Evolutionary conservation across 306 rosid species (phyloP), one percentile per base, ranked within the genome.

Genomic region (Casuarina glauca): DNA sequence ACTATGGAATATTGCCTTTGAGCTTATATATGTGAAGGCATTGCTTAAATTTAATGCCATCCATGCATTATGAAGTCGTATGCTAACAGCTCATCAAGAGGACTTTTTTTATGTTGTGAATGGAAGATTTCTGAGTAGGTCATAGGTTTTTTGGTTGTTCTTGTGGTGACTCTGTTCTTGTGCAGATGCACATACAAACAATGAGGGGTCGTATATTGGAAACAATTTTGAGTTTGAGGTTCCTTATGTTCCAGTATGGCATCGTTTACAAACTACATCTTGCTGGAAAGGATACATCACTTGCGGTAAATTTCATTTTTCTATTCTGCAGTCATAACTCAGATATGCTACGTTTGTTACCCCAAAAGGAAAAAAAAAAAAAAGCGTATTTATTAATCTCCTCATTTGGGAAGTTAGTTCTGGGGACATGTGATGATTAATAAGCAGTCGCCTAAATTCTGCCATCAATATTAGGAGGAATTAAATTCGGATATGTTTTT

Each of bases 141-240:
- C 38, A 76, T 46, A 45, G 16, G 32, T 16, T 41, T 75, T 72
- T 55, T 38, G 60, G 12, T 82, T 78, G 46, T 71, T 73, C 62
- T 53, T 76, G 48, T 50, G 70, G 72, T 75, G 20, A 58, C 35
- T 51, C 35, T 51, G 63, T 63, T 77, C 79, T 83, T 74, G 39
- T 82, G 79, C 79, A 93, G 99, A 74, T 83, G 80, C 99, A 93
- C 70, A 91, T 95, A 78, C 97, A 93, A 82, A 95, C 96, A 53
- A 52, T 83, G 74, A 87, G 99, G 82, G 97, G 99, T 70, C 96
- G 97, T 77, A 87, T 95, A 74, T 81, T 95, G 86, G 99, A 95
- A 85, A 91, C 99, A 50, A 84, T 93, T 83, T 87, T 95, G 87
- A 95, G 97, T 77, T 44, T 81, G 75, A 93, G 99, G 83, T 95